Evolutionary conservation across 2,329 filamentous ascomycete species (phyloP).

Genomic region (Pseudogymnoascus sp.): DNA sequence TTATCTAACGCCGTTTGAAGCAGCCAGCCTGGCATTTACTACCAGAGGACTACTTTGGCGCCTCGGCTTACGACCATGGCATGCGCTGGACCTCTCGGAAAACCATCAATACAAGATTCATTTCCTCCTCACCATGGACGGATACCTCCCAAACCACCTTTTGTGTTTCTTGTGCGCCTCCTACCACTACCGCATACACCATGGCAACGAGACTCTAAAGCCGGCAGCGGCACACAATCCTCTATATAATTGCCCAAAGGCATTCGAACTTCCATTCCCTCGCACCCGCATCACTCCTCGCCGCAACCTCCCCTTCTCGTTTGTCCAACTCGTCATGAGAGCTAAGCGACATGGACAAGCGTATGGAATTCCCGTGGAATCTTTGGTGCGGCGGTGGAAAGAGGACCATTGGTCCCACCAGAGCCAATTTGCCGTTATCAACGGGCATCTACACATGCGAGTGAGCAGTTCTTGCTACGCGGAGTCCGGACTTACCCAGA

Average conservation of each 20-base stretch:
- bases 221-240: constrained; percentile 48
- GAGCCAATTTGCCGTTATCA: constrained; percentile 46
- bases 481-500: constrained; percentile 42
- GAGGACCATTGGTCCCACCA: constrained; percentile 47
- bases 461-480: constrained; percentile 49
- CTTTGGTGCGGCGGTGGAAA: constrained; percentile 45
- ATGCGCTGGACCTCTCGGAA: constrained; percentile 33
- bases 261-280: constrained; percentile 36
- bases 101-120: constrained; percentile 40
- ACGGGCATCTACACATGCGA: constrained; percentile 50
- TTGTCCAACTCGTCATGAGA: constrained; percentile 50
- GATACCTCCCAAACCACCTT: constrained; percentile 45
- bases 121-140: constrained; percentile 46
- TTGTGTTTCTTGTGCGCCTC: constrained; percentile 51
- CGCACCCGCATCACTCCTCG: constrained; percentile 47
- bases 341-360: constrained; percentile 38
- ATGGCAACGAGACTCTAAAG: constrained; percentile 46
- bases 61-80: constrained; percentile 35
- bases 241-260: constrained; percentile 48
- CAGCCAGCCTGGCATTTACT: constrained; percentile 42
- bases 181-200: constrained; percentile 47
- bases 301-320: constrained; percentile 49
- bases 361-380: constrained; percentile 41
- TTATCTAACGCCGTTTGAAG: constrained; percentile 38
- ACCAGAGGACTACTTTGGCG: constrained; percentile 39